phyloP scores from a whole-genome alignment of 2,329 filamentous ascomycete species.

The Fusarium mangiferae region DNA sequence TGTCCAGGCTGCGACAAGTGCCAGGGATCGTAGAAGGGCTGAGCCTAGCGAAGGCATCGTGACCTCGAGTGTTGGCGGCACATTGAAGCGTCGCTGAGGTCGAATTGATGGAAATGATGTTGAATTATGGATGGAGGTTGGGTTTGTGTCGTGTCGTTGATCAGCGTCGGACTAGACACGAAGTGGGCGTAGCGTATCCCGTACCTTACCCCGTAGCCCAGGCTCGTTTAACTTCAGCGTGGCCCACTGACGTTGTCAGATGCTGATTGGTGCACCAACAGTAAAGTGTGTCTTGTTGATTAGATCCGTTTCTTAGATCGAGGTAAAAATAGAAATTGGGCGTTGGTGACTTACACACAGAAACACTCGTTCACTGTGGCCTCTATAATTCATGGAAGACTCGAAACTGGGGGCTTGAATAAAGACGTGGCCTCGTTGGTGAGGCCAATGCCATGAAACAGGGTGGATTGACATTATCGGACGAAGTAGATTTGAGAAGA shows the following conservation, averaged over 20 bases:
- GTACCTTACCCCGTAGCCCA: not conserved
- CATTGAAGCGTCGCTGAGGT: conserved; percentile 27
- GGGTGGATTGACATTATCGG: not conserved
- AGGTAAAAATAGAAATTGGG: not conserved
- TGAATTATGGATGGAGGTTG: conserved; percentile 12
- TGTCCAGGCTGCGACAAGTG: conserved; percentile 14
- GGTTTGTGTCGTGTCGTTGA: conserved; percentile 24
- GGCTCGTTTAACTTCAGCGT: conserved; percentile 11
- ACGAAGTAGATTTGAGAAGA: not conserved
- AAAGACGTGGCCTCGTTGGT: not conserved
- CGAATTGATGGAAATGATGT: not conserved
- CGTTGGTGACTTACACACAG: not conserved
- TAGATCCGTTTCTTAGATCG: not conserved
- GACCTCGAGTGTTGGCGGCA: conserved; percentile 14
- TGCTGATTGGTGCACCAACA: conserved; percentile 13
- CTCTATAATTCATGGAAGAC: not conserved
- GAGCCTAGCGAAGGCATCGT: conserved; percentile 37
- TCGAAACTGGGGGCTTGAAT: accelerated
- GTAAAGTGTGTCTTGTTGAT: not conserved
- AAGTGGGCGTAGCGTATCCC: conserved; percentile 2
- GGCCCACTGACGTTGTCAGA: conserved; percentile 8
- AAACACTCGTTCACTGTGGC: not conserved
- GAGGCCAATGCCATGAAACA: not conserved
- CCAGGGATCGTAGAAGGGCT: conserved; percentile 14
- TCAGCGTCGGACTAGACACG: conserved; percentile 17